phyloP scores from a whole-genome alignment of 2,329 filamentous ascomycete genomes.

The Alternaria arbusti region DNA sequence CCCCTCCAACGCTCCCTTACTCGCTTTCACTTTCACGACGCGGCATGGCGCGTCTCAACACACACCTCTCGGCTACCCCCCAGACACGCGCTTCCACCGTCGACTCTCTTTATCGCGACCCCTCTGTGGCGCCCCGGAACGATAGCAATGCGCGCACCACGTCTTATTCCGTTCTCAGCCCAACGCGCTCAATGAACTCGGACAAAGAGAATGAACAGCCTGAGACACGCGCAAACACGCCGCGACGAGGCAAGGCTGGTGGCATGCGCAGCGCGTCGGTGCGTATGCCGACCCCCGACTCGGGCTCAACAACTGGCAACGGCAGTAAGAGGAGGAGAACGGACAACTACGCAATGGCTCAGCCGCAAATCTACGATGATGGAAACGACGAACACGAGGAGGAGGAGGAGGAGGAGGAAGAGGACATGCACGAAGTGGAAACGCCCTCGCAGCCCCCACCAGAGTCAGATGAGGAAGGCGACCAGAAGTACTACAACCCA shows the following conservation, averaged over 20 bases:
- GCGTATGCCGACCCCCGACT: constrained; percentile 49
- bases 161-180: constrained; percentile 43
- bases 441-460: constrained; percentile 9
- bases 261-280: constrained; percentile 41
- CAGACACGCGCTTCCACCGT: constrained; percentile 38
- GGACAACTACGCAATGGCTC: constrained; percentile 37
- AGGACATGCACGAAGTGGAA: background rate
- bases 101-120: constrained; percentile 48
- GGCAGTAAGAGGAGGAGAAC: constrained; percentile 55
- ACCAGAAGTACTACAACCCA: constrained; percentile 70
- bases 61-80: constrained; percentile 38
- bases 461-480: constrained; percentile 16
- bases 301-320: constrained; percentile 40
- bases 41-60: constrained; percentile 49
- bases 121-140: constrained; percentile 34
- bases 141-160: constrained; percentile 28
- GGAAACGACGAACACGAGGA: constrained; percentile 22
- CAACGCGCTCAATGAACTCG: constrained; percentile 40
- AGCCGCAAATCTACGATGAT: constrained; percentile 11
- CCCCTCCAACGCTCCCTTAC: background rate
- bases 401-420: constrained; percentile 22
- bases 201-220: constrained; percentile 55
- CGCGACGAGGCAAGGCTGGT: constrained; percentile 52
- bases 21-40: background rate
- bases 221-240: constrained; percentile 35